Evolutionary conservation across 768 basidiomycete species (phyloP).

Genomic region (Exidia glandulosa): DNA sequence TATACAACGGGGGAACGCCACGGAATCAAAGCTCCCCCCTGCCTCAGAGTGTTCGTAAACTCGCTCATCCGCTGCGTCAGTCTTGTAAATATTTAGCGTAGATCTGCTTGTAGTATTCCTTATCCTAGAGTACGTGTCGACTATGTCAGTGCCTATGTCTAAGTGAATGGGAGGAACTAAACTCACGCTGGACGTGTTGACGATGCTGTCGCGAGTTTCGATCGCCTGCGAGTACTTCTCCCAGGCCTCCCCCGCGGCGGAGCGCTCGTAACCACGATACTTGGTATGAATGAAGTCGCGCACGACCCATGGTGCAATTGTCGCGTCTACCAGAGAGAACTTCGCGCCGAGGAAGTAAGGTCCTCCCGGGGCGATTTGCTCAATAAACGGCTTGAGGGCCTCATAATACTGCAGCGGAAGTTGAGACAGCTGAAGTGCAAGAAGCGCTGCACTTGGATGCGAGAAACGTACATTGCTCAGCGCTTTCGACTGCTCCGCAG

Average conservation of each 20-base stretch:
- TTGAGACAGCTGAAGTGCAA: no score
- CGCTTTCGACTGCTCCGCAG: constrained; percentile 24
- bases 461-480: constrained; percentile 8
- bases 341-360: constrained; percentile 48
- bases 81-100: constrained; percentile 46
- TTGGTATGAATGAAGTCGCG: constrained; percentile 38
- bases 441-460: no score
- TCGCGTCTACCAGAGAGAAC: constrained; percentile 42
- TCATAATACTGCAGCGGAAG: constrained; percentile 11
- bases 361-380: constrained; percentile 24
- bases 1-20: no score
- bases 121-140: no score
- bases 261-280: constrained; percentile 35
- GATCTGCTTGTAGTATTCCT: constrained; percentile 34
- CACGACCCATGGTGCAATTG: constrained; percentile 46
- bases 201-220: constrained; percentile 33
- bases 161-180: no score
- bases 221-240: constrained; percentile 32
- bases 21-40: no score
- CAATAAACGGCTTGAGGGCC: constrained; percentile 26
- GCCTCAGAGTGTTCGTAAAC: no score
- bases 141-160: no score
- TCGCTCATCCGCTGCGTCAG: no score
- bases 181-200: constrained; percentile 33
- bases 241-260: constrained; percentile 34